Conservation (phyloP, 352 stramenopile species). For the Globisporangium emineosum region DNA sequence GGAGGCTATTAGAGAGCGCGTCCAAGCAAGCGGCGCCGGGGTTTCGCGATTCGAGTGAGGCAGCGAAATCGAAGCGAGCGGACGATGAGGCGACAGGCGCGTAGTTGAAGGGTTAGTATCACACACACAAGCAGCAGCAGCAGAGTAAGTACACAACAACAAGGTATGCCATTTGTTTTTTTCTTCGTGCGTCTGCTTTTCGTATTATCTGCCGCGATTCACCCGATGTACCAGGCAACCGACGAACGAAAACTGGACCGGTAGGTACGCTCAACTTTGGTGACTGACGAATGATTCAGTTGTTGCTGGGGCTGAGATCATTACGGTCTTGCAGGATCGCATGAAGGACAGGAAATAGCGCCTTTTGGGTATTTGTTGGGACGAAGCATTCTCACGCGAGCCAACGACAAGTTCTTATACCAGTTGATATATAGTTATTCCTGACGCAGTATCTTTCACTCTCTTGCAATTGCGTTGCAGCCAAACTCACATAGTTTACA, state of each 20-base stretch:
- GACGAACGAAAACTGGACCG: no score
- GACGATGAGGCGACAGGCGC: not conserved
- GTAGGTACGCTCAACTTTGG: no score
- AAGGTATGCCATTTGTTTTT: slow-evolving; percentile 5
- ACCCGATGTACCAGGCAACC: no score
- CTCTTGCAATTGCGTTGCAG: not conserved
- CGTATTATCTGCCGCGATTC: no score
- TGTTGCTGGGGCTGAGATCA: no score
- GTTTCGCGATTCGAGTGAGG: no score
- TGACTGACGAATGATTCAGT: no score
- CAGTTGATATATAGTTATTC: not conserved
- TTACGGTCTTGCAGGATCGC: not conserved
- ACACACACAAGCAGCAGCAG: slow-evolving; percentile 2
- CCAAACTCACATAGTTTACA: not conserved
- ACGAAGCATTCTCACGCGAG: not conserved
- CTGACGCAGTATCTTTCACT: not conserved
- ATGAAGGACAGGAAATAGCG: not conserved
- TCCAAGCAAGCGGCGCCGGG: not conserved
- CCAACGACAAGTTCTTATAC: not conserved
- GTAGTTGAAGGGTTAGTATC: slow-evolving; percentile 8
- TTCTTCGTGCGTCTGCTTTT: not conserved
- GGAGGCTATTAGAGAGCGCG: slow-evolving; percentile 31
- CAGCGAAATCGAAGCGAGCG: no score
- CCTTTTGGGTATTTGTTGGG: no score
- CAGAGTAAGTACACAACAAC: slow-evolving; percentile 8